Conservation (phyloP, 2,329 filamentous ascomycete species). For the Microsporum canis region DNA sequence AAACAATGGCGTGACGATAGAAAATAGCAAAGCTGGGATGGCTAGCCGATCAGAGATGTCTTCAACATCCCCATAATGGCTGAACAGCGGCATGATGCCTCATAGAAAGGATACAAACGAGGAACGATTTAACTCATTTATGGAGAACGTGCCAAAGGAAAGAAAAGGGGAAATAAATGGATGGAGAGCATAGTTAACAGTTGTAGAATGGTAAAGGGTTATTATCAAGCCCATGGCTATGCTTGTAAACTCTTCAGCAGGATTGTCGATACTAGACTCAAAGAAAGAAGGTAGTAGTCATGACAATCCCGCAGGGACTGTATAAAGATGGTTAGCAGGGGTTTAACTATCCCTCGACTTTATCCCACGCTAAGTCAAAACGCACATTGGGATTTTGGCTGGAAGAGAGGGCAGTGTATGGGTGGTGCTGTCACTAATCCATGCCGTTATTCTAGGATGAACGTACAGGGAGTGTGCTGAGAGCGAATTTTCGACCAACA, state of each 20-base stretch:
- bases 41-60: conserved; percentile 15
- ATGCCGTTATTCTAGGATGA: not conserved
- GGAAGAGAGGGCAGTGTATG: not conserved
- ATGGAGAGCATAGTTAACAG: not conserved
- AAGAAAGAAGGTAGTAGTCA: not conserved
- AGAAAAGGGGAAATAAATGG: not conserved
- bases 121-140: not conserved
- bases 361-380: not conserved
- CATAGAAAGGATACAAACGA: not conserved
- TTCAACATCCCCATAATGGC: conserved; percentile 18
- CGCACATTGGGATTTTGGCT: not conserved
- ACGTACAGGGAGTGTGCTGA: not conserved
- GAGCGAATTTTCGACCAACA: not conserved
- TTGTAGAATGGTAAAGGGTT: not conserved
- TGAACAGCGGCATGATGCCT: conserved; percentile 16
- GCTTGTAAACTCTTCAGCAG: not conserved
- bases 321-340: not conserved
- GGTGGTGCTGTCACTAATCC: not conserved
- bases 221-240: not conserved
- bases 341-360: not conserved
- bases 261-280: not conserved
- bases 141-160: not conserved
- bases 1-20: conserved; percentile 16
- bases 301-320: not conserved
- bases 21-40: conserved; percentile 16